A percentile compares a stretch with the other conserved stretches of the same genome.
Conservation (phyloP, 2,329 filamentous ascomycete species). For the Xylariaceae sp. region DNA sequence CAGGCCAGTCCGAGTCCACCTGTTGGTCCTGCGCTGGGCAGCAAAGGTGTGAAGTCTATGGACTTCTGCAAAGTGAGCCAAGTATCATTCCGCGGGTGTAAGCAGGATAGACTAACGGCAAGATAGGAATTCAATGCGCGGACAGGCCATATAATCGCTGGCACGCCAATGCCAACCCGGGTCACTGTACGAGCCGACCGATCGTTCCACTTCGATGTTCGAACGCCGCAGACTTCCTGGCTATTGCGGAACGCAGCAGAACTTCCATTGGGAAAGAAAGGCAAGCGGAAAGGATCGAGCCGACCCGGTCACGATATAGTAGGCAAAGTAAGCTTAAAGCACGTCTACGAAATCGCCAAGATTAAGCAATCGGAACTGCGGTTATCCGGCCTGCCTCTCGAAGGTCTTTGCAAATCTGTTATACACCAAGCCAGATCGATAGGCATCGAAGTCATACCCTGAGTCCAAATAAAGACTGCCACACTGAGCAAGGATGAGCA, state of each 20-base stretch:
- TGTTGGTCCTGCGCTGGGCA: constrained; percentile 91
- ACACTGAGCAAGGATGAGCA: too few relatives aligned
- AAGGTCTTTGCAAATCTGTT: constrained; percentile 67
- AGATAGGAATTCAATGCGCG: constrained; percentile 90
- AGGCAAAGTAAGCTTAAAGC: constrained; percentile 87
- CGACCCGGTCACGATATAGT: constrained; percentile 71
- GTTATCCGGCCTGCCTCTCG: constrained; percentile 63
- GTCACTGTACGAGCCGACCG: constrained; percentile 91
- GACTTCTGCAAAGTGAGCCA: constrained; percentile 88
- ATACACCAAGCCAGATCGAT: constrained; percentile 72
- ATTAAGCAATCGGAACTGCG: constrained; percentile 81
- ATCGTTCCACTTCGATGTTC: constrained; percentile 86
- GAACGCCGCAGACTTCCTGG: constrained; percentile 91
- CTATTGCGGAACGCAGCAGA: constrained; percentile 80
- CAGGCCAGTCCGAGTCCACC: constrained; percentile 93
- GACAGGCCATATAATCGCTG: constrained; percentile 75
- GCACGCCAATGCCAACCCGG: constrained; percentile 83
- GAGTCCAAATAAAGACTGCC: too few relatives aligned
- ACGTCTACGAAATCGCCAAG: constrained; percentile 95
- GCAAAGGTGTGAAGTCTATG: constrained; percentile 98
- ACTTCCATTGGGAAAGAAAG: constrained; percentile 65
- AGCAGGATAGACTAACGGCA: constrained; percentile 14
- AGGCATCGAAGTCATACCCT: constrained; percentile 63
- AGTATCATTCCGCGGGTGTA: neutral
- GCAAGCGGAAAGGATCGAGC: constrained; percentile 70